phyloP scores from a whole-genome alignment of 306 rosid genomes.

The Hippophae rhamnoides region DNA sequence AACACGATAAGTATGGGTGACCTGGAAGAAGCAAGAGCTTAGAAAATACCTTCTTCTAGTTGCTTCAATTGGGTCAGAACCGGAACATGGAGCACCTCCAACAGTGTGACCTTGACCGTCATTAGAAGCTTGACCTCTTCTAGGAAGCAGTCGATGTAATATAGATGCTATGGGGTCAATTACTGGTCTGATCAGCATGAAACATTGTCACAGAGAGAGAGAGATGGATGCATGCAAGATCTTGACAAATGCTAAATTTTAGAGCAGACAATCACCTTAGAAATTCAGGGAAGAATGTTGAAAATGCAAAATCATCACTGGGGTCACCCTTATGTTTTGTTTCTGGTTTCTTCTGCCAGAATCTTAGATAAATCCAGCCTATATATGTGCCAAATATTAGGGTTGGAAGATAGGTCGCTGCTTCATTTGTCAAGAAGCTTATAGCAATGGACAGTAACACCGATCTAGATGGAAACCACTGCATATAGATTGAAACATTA shows the following conservation, averaged over 20 bases:
- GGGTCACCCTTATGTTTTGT: conserved; percentile 88
- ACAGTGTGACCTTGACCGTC: conserved; percentile 34
- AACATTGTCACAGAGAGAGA: conserved; percentile 10
- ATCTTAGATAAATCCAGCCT: conserved; percentile 97
- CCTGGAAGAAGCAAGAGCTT: conserved; percentile 9
- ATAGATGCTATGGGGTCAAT: conserved; percentile 76
- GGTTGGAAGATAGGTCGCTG: conserved; percentile 72
- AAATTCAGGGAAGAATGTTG: conserved; percentile 85
- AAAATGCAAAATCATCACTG: conserved; percentile 89
- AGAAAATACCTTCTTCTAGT: conserved; percentile 67
- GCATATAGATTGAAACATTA: conserved; percentile 26
- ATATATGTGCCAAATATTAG: conserved; percentile 70
- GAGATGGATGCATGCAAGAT: conserved; percentile 2
- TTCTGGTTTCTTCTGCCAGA: conserved; percentile 86
- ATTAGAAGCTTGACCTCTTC: conserved; percentile 55
- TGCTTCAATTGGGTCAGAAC: conserved; percentile 92
- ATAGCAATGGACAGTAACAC: conserved; percentile 43
- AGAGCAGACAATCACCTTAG: conserved; percentile 34
- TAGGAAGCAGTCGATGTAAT: conserved; percentile 77
- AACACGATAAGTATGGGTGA: background rate
- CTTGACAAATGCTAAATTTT: background rate
- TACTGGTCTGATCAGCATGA: conserved; percentile 50
- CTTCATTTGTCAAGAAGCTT: conserved; percentile 48
- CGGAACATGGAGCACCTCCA: conserved; percentile 63
- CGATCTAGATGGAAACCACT: conserved; percentile 79